phyloP scores from a whole-genome alignment of 345 rosid genomes.

The Raphanus raphanistrum region DNA sequence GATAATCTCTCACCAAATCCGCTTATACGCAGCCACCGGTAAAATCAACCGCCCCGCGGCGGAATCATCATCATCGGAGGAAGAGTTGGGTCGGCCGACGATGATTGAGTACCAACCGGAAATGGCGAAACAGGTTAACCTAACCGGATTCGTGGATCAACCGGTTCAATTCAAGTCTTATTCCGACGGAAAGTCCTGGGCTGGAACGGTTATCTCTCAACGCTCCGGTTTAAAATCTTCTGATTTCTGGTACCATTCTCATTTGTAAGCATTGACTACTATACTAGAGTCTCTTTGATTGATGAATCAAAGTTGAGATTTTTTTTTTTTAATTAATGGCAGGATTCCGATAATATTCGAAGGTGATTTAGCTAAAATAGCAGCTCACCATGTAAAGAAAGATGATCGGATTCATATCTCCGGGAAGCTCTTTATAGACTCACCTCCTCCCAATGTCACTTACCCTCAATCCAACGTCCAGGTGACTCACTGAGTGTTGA shows the following conservation, averaged over 20 bases:
- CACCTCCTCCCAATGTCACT: constrained; percentile 44
- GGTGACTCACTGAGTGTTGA: constrained; percentile 38
- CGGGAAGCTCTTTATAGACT: constrained; percentile 56
- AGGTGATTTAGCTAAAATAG: constrained; percentile 73
- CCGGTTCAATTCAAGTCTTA: constrained; percentile 48
- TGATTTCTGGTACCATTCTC: constrained; percentile 27
- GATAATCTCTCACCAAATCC: constrained; percentile 23
- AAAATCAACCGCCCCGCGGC: neutral
- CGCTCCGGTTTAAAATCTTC: constrained; percentile 42
- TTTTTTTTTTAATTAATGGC: neutral
- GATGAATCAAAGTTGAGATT: neutral
- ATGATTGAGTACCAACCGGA: constrained; percentile 53
- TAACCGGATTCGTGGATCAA: constrained; percentile 49
- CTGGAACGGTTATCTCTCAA: constrained; percentile 59
- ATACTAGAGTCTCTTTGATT: neutral
- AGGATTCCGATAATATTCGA: constrained; percentile 80
- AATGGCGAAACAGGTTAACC: constrained; percentile 51
- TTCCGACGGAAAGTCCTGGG: constrained; percentile 55
- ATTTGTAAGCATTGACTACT: neutral
- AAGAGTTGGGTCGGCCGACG: constrained; percentile 45
- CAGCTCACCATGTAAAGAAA: constrained; percentile 58
- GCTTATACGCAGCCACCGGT: neutral
- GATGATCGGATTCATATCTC: constrained; percentile 58
- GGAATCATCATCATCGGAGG: constrained; percentile 10
- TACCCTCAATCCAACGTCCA: constrained; percentile 48